A percentile compares a stretch with the other conserved stretches of the same genome.
These are phyloP conservation scores for Alternaria triticina DNA, from an alignment of 2,329 filamentous ascomycete species.

Conservation along the genomic window DNA sequence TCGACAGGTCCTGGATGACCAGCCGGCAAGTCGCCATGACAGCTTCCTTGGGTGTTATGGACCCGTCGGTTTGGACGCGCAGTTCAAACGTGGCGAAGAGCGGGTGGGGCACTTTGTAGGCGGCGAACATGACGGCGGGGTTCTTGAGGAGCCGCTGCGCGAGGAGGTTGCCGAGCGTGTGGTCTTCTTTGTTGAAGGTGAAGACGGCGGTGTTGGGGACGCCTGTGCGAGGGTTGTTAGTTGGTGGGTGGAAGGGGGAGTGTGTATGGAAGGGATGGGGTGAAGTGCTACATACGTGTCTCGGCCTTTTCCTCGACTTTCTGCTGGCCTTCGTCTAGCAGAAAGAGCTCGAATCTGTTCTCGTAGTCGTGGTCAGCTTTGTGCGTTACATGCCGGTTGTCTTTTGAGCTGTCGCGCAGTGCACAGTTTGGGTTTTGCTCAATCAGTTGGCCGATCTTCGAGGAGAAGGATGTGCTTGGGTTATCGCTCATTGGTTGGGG, in stretches of 20 bases:
- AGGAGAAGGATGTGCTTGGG: slow-evolving; percentile 2
- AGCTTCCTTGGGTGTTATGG: slow-evolving; percentile 86
- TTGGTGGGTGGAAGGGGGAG: background rate
- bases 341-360: slow-evolving; percentile 87
- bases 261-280: background rate
- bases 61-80: slow-evolving; percentile 90
- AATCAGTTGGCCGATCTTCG: slow-evolving; percentile 15
- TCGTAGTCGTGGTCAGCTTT: slow-evolving; percentile 26
- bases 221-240: slow-evolving; percentile 58
- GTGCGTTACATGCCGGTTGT: slow-evolving; percentile 6
- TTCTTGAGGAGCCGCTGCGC: slow-evolving; percentile 84
- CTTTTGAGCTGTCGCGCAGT: slow-evolving; percentile 14
- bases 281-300: slow-evolving; percentile 72
- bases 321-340: slow-evolving; percentile 86
- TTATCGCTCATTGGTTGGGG: slow-evolving; percentile 1
- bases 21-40: slow-evolving; percentile 81
- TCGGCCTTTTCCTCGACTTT: slow-evolving; percentile 90
- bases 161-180: slow-evolving; percentile 91
- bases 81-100: slow-evolving; percentile 65
- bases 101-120: slow-evolving; percentile 73
- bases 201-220: slow-evolving; percentile 96
- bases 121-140: slow-evolving; percentile 84
- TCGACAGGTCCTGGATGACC: slow-evolving; percentile 79
- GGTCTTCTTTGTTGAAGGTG: slow-evolving; percentile 94
- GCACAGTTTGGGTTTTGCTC: slow-evolving; percentile 13